Evolutionary conservation across 78 protist species (phyloP).

Genomic region (Thecamonas trahens): DNA sequence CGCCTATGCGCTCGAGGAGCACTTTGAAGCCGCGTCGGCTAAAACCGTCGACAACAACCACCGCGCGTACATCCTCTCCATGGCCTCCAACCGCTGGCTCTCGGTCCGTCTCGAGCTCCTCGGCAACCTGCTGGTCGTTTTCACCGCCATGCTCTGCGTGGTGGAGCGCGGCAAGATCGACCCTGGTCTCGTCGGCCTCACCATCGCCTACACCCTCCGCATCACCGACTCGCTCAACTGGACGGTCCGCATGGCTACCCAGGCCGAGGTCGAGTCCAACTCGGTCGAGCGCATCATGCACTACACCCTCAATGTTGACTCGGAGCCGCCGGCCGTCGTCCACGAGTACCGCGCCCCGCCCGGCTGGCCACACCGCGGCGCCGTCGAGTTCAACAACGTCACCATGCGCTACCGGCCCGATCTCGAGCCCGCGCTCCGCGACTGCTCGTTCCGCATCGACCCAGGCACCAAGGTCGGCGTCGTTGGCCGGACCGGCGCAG

Average conservation of each 20-base stretch:
- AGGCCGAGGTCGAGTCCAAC: conserved; percentile 32
- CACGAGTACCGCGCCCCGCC: conserved; percentile 23
- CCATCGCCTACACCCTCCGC: conserved; percentile 49
- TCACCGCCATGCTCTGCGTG: conserved; percentile 37
- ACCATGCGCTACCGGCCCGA: conserved; percentile 64
- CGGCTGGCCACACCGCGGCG: conserved; percentile 70
- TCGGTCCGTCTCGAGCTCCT: conserved; percentile 62
- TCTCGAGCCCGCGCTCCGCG: conserved; percentile 10
- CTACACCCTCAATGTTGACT: neutral
- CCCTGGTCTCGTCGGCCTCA: conserved; percentile 62
- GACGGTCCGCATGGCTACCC: conserved; percentile 46
- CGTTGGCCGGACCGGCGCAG: conserved; percentile 78
- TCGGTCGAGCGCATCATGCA: conserved; percentile 39
- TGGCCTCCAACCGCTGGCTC: conserved; percentile 67
- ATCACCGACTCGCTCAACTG: conserved; percentile 43
- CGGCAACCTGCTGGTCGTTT: conserved; percentile 49
- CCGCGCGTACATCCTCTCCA: conserved; percentile 35
- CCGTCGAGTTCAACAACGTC: conserved; percentile 38
- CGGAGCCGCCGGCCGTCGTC: conserved; percentile 27
- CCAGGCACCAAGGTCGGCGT: conserved; percentile 63
- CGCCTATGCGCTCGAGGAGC: conserved; percentile 40
- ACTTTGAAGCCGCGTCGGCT: conserved; percentile 20
- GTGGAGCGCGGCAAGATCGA: conserved; percentile 12
- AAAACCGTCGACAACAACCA: conserved; percentile 36
- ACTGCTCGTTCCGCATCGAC: conserved; percentile 7